phyloP scores from a whole-genome alignment of 1,284 basidiomycete genomes.

The Wolfiporia cocos region DNA sequence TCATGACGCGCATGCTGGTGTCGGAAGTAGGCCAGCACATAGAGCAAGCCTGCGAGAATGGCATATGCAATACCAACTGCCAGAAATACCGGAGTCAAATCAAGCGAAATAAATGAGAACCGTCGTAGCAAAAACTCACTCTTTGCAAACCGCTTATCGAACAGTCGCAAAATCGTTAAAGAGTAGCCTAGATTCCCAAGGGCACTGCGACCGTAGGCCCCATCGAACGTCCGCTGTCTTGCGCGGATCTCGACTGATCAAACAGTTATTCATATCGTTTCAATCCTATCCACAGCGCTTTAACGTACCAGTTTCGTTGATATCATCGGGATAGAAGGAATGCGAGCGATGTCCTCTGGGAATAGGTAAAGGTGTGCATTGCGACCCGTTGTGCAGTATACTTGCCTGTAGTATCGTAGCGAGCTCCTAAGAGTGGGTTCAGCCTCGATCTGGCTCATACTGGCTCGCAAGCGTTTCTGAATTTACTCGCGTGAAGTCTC shows the following conservation, averaged over 20 bases:
- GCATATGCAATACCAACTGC: conserved; percentile 72
- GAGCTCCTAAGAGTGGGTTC: too few relatives aligned
- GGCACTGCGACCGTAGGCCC: conserved; percentile 74
- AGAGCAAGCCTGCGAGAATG: conserved; percentile 55
- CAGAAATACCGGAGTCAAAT: neutral
- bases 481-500: too few relatives aligned
- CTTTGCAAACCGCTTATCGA: conserved; percentile 62
- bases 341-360: neutral
- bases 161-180: conserved; percentile 70
- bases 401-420: too few relatives aligned
- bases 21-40: conserved; percentile 54
- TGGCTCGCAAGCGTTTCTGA: too few relatives aligned
- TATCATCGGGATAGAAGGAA: neutral
- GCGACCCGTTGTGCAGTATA: too few relatives aligned
- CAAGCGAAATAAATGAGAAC: conserved; percentile 4
- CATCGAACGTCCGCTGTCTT: conserved; percentile 74
- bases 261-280: too few relatives aligned
- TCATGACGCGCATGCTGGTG: conserved; percentile 63
- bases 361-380: too few relatives aligned
- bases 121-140: conserved; percentile 37
- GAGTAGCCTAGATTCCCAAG: conserved; percentile 72
- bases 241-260: conserved; percentile 61
- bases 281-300: neutral
- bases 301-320: neutral
- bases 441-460: too few relatives aligned